Evolutionary conservation across 257 asterid genomes (phyloP), one percentile per base, ranked within the genome.

Genomic region (Solanum etuberosum): DNA sequence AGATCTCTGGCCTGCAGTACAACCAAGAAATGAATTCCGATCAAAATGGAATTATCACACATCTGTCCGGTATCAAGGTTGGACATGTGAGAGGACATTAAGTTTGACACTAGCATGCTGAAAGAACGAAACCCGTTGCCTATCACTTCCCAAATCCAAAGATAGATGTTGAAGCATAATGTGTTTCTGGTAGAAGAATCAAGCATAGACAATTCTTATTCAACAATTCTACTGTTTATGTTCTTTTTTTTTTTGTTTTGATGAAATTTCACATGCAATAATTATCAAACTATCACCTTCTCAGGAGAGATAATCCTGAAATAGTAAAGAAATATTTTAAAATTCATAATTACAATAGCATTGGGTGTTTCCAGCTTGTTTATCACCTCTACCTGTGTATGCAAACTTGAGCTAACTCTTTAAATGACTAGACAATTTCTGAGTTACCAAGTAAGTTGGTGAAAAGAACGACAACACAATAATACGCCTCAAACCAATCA

Each of bases 1-100:
- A 48, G 87, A 48, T 71, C 84, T 74, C 83, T 87, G 68, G 83
- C 83, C 89, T 87, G 89, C 70, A 68, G 67, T 67, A 20, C 43
- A 43, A 13, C 80, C 48, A 87, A 82, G 35, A 82, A 21, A 65
- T 18, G 37, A 67, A 61, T 29, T 40, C 23, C 18, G 27, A 61
- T 25, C 83, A 65, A 43, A 78, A 27, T 63, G 27, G 70, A 46
- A 65, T 23, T 6, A 42, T n/a, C 23, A 25, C 72, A 81, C 34
- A 27, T 54, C 37, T 37, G 29, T 15, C 61, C 65, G 71, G 29
- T 76, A 23, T 40, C 78, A 84, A 65, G 31, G 23, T 43, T 2
- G 61, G n/a, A 85, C 68, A 85, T 81, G 25, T 37, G 42, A 68
- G 61, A 67, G 59, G 51, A 63, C 82, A 85, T 27, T 29, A 65